A percentile compares a stretch with the other conserved stretches of the same genome.
phyloP scores from a whole-genome alignment of 768 basidiomycete genomes.

The Suillus weaverae region DNA sequence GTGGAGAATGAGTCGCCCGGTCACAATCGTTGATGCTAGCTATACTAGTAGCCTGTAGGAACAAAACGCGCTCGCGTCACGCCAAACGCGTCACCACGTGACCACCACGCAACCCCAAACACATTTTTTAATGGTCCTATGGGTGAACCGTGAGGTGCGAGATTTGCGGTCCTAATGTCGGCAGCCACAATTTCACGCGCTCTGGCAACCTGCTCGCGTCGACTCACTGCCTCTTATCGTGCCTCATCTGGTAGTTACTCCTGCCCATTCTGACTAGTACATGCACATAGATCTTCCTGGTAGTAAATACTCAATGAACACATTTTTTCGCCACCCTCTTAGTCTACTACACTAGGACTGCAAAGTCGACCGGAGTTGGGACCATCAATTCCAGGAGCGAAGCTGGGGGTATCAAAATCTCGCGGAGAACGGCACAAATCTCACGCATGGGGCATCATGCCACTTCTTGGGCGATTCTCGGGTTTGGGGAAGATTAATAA shows the following conservation, averaged over 20 bases:
- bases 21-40: conserved; percentile 4
- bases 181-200: neutral
- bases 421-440: too few species aligned
- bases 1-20: conserved; percentile 9
- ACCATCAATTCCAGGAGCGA: neutral
- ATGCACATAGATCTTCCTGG: neutral
- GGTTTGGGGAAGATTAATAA: too few species aligned
- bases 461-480: too few species aligned
- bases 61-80: conserved; percentile 1
- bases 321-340: neutral
- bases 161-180: too few species aligned
- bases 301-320: neutral
- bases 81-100: neutral
- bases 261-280: neutral
- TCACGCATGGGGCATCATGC: too few species aligned
- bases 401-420: too few species aligned
- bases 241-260: neutral
- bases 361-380: neutral
- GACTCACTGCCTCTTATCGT: neutral
- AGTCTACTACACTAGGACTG: neutral
- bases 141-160: too few species aligned
- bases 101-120: neutral
- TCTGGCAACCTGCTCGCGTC: neutral
- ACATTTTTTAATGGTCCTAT: too few species aligned
- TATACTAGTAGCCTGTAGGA: neutral